These are phyloP conservation scores for Talaromyces proteolyticus DNA, from an alignment of 495 filamentous ascomycete genomes.

Conservation along the genomic window DNA sequence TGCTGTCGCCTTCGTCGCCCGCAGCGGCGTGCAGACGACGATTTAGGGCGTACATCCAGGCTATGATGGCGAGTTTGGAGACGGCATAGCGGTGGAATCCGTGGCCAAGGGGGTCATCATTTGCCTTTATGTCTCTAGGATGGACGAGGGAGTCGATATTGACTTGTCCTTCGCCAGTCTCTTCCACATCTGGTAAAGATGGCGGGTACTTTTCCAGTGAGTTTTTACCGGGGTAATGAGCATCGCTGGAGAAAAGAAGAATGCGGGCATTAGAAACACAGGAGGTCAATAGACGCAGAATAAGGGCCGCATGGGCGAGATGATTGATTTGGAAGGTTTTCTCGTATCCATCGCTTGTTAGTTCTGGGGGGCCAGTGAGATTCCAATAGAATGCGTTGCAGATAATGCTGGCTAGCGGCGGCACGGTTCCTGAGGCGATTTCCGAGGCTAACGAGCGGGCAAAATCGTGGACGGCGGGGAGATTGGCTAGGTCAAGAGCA, in stretches of 20 bases:
- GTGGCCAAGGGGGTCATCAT: slow-evolving; percentile 13
- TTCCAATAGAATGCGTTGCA: slow-evolving; percentile 32
- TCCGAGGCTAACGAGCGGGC: slow-evolving; percentile 15
- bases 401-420: slow-evolving; percentile 35
- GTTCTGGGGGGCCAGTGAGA: background rate
- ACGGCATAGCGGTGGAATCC: slow-evolving; percentile 32
- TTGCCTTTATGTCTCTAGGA: slow-evolving; percentile 5
- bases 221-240: slow-evolving; percentile 28
- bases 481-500: slow-evolving; percentile 27
- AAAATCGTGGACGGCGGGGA: slow-evolving; percentile 27
- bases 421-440: slow-evolving; percentile 27
- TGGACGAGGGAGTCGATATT: background rate
- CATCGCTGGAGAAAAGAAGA: slow-evolving; percentile 25
- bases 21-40: slow-evolving; percentile 5
- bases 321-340: slow-evolving; percentile 40
- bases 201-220: slow-evolving; percentile 21
- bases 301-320: slow-evolving; percentile 36
- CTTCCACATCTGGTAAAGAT: slow-evolving; percentile 7
- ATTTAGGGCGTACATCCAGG: slow-evolving; percentile 33
- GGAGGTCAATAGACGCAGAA: slow-evolving; percentile 30
- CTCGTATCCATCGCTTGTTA: slow-evolving; percentile 31
- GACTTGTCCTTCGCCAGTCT: background rate
- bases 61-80: slow-evolving; percentile 27
- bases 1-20: background rate
- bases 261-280: slow-evolving; percentile 14